Evolutionary conservation across 257 asterid genomes (phyloP), one percentile per base, ranked within the genome.

Genomic region (Hygrophila difformis): DNA sequence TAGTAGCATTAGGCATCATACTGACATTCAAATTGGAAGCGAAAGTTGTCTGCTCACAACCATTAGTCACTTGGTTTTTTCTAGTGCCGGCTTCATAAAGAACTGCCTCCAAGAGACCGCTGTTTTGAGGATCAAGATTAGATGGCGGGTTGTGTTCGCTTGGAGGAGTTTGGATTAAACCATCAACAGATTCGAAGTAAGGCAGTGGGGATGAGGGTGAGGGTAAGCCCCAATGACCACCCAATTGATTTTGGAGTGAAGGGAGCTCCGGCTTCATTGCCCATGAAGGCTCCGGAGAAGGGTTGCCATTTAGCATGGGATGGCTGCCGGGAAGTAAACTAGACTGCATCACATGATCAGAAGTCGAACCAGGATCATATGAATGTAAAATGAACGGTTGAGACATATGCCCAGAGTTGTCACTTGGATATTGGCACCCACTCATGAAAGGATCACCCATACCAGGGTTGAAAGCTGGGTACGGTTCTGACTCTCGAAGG

Each of bases 171-270:
- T 57, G 77, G 53, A 63, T 59, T 39, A 79, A 64, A 4, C 62
- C 53, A 56, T 75, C 74, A 9, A 53, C 68, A 1, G 75, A 54
- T 44, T 80, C 83, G 9, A 58, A 44, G 51, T 57, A 63, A 53
- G 73, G 77, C 60, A 72, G 39, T 1, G 77, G 79, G 47, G 73
- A 63, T 35, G 84, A 57, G 26, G 83, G 77, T 42, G 80, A 48
- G 18, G 76, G 76, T 45, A 70, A 54, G 36, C 62, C 68, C 82
- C 79, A 71, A 39, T 28, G 52, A 44, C 65, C 61, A 35, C n/a
- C n/a, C n/a, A 44, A 49, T 38, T 66, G 71, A 37, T 51, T 74
- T 81, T 78, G 93, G 88, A 81, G 60, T 72, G 93, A 78, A 81
- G 93, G 93, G 84, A 81, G 88, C 78, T 67, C 85, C 62, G 39